Evolutionary conservation across 495 filamentous ascomycete genomes (phyloP), one percentile per base, ranked within the genome.

Genomic region (Lichenothelia convexa): DNA sequence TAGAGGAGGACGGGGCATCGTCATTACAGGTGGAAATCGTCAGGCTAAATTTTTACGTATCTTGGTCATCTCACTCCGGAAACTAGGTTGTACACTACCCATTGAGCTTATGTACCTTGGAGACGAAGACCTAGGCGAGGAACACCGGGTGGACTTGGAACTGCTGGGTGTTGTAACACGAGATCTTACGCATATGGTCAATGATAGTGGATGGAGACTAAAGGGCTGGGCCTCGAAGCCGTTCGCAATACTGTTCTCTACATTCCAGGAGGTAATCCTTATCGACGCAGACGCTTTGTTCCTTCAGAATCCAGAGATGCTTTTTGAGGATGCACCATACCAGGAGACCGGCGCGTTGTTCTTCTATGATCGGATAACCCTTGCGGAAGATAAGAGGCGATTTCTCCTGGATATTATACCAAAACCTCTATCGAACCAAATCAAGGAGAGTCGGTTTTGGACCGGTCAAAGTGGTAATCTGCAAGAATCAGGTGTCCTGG

Each of bases 41-140:
- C 56, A 59, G 32, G 50, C 50, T 0, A 41, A 36, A 11, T 59
- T 40, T 33, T 40, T 59, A 1, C 30, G 54, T 5, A 57, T 54
- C n/a, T 53, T 52, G 0, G 59, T 60, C 30, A 45, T 40, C 6
- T 18, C 49, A 3, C 38, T 60, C 21, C 47, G 56, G 3, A 15
- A 46, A n/a, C 33, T 58, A 3, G 52, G 56, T 4, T 59, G 56
- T 32, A 23, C 34, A n/a, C 45, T 60, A 0, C 57, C 57, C 7
- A 56, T 60, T 27, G 54, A 60, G 39, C 38, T 60, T 18, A 49
- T 58, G 43, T 60, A 60, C 38, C 47, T 55, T 8, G 57, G 57
- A 9, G 53, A 58, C 20, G 32, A 19, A 0, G 57, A 60, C 31
- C 50, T 60, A 7, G 40, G 36, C 21, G 43, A 45, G 18, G 34